phyloP scores from a whole-genome alignment of 2,329 filamentous ascomycete species.

The Exophiala bonariae region DNA sequence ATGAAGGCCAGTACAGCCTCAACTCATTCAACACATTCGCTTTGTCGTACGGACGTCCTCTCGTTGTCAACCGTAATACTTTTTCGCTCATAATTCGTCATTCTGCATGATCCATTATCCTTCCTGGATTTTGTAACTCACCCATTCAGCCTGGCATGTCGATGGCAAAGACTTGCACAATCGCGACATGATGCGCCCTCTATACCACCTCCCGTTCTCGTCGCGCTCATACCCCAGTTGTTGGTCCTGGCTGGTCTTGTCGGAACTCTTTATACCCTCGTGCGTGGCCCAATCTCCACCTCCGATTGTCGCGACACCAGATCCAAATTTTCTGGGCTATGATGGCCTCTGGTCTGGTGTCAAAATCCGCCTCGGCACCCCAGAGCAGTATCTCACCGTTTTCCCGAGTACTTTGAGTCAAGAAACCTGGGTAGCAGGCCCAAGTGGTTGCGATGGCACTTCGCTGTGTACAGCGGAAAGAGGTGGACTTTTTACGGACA shows the following conservation, averaged over 20 bases:
- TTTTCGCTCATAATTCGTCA: too few relatives aligned
- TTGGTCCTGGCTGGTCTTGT: not conserved
- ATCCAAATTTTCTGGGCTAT: slow-evolving; percentile 28
- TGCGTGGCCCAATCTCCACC: slow-evolving; percentile 3
- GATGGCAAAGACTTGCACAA: not conserved
- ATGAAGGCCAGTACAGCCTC: too few relatives aligned
- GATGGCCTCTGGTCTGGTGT: slow-evolving; percentile 33
- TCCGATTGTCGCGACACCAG: slow-evolving; percentile 21
- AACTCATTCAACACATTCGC: too few relatives aligned
- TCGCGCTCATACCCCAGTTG: not conserved
- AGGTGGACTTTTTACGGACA: slow-evolving; percentile 34
- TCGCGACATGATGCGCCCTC: slow-evolving; percentile 12
- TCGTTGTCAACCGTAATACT: too few relatives aligned
- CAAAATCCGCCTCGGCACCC: slow-evolving; percentile 31
- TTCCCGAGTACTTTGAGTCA: slow-evolving; percentile 32
- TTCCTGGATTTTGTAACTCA: slow-evolving; percentile 3
- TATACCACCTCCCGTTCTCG: not conserved
- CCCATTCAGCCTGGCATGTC: slow-evolving; percentile 1
- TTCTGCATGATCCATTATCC: too few relatives aligned
- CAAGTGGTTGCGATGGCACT: slow-evolving; percentile 31
- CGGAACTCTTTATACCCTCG: slow-evolving; percentile 2
- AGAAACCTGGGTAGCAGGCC: slow-evolving; percentile 33
- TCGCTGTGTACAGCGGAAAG: slow-evolving; percentile 29
- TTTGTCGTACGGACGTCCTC: too few relatives aligned
- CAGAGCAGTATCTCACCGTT: slow-evolving; percentile 32